Percentiles rank a stretch among this genome's conserved stretches.
Conservation (phyloP, 495 filamentous ascomycete genomes). For the Rostrohypoxylon terebratum region DNA sequence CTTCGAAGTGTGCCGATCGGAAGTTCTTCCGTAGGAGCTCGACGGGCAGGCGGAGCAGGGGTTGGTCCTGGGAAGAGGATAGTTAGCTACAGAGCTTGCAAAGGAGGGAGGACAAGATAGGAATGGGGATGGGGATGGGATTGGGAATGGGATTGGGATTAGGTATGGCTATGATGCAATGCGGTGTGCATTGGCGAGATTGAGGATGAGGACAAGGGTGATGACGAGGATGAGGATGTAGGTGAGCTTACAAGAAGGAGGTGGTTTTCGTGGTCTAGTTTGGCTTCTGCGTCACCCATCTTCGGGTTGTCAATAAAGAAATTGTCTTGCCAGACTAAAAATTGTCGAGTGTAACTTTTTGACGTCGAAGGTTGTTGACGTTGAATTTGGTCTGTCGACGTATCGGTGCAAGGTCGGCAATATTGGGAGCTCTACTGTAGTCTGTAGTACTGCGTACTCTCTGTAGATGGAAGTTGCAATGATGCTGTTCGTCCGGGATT, state of each 20-base stretch:
- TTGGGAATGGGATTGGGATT: not conserved
- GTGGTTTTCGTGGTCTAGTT: slow-evolving; percentile 62
- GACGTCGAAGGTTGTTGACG: not conserved
- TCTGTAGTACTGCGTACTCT: too few species aligned
- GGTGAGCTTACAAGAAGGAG: slow-evolving; percentile 57
- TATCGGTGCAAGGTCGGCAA: slow-evolving; percentile 34
- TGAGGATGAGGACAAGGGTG: not conserved
- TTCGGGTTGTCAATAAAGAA: slow-evolving; percentile 10
- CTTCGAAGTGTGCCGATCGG: slow-evolving; percentile 82
- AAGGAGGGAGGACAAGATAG: not conserved
- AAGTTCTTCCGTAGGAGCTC: slow-evolving; percentile 94
- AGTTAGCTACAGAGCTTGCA: not conserved
- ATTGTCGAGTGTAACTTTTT: slow-evolving; percentile 8
- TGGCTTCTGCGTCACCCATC: slow-evolving; percentile 60
- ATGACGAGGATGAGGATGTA: not conserved
- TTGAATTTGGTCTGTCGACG: slow-evolving; percentile 9
- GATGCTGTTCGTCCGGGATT: slow-evolving; percentile 14
- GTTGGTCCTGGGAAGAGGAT: slow-evolving; percentile 77
- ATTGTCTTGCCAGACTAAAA: not conserved
- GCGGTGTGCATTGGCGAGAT: not conserved
- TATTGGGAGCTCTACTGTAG: not conserved
- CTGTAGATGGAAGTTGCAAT: not conserved
- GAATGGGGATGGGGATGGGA: not conserved
- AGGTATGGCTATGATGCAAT: slow-evolving; percentile 8
- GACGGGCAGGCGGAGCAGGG: slow-evolving; percentile 89